A percentile compares a stretch with the other conserved stretches of the same genome.
Evolutionary conservation across 176 grass and related monocot genomes (phyloP).

Genomic region (Carex kokanica): DNA sequence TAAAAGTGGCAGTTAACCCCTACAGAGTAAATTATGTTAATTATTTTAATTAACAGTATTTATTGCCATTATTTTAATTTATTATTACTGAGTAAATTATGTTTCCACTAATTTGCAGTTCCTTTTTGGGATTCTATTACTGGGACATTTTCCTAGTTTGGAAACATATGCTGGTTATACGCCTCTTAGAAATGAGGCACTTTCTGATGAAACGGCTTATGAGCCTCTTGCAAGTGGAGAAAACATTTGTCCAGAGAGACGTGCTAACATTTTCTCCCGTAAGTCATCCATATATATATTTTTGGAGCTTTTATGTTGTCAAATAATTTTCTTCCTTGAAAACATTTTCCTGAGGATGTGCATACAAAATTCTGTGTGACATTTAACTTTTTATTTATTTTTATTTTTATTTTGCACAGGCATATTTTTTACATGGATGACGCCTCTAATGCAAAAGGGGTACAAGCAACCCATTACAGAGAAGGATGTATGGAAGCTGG

Average conservation of each 20-base stretch:
- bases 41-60: not conserved
- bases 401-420: conserved; percentile 35
- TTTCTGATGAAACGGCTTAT: conserved; percentile 66
- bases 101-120: conserved; percentile 45
- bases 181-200: conserved; percentile 55
- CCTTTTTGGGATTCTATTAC: conserved; percentile 78
- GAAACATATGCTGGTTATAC: conserved; percentile 77
- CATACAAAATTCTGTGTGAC: not conserved
- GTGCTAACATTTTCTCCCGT: conserved; percentile 61
- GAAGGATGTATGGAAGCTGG: conserved; percentile 98
- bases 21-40: not conserved
- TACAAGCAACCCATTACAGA: conserved; percentile 67
- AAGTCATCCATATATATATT: conserved; percentile 37
- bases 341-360: not conserved
- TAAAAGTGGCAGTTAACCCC: not conserved
- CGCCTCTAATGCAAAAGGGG: conserved; percentile 92
- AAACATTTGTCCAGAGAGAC: conserved; percentile 86
- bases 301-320: conserved; percentile 12
- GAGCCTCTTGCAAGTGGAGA: conserved; percentile 71
- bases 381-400: not conserved
- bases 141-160: conserved; percentile 82
- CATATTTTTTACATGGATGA: conserved; percentile 95
- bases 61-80: not conserved
- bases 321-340: not conserved
- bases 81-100: not conserved